Evolutionary conservation across 106 monocot genomes (phyloP), one percentile per base, ranked within the genome.

Genomic region (Ottelia alismoides): DNA sequence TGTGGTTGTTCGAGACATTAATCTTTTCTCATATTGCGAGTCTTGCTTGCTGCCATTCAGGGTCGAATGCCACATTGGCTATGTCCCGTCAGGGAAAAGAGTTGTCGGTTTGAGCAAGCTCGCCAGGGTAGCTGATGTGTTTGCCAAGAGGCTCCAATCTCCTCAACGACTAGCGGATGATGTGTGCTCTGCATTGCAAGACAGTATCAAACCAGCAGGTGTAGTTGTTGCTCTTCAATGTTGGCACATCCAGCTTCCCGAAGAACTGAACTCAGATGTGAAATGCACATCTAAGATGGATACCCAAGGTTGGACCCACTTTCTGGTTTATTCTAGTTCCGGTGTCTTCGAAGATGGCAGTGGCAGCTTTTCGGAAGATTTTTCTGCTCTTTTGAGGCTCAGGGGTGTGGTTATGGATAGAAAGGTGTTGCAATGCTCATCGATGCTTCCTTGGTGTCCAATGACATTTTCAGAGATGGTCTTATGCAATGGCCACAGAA

Each of bases 71-170:
- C 96, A 98, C 61, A 74, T 98, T 26, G 89, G 96, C 6, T 98
- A 98, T 63, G 35, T 98, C 20, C 79, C 92, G 17, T 80, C 92
- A 20, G 64, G 67, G 0, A 58, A 78, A 25, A 65, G 77, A 53
- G 92, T 92, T 19, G 76, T 98, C 0, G 96, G 96, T 9, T 60
- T 98, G 16, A 98, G 96, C 76, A 98, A 98, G 76, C 78, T 98
- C 40, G 79, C 96, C 0, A 70, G 96, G 45, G 96, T 98, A 28
- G 78, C 89, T 20, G 84, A 82, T 67, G 71, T 98, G 27, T 98
- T 85, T 45, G 81, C 96, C 11, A 85, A 77, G 62, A 78, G 96
- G 49, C 76, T 98, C 44, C 96, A 98, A 73, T 67, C 82, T 16
- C 96, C 96, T 25, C 72, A 85, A 35, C 78, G 76, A 30, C 82